Evolutionary conservation across 257 asterid genomes (phyloP).

Genomic region (Solanum ossicruentum): DNA sequence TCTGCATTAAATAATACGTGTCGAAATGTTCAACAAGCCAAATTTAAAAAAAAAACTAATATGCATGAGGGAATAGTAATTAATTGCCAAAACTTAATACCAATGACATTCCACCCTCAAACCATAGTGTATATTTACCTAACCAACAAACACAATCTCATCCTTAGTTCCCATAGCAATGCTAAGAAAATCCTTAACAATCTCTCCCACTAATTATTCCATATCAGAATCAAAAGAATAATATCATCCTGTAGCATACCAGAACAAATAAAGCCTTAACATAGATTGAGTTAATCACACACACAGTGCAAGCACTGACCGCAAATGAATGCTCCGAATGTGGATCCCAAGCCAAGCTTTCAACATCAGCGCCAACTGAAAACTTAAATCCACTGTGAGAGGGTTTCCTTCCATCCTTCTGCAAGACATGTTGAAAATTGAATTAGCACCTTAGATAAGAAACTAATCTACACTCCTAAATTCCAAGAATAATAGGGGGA

Average conservation of each 20-base stretch:
- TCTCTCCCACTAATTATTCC: not conserved
- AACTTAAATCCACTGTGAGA: conserved; percentile 52
- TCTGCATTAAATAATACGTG: not conserved
- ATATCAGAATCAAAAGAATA: not conserved
- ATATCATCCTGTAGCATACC: not conserved
- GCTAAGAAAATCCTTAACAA: not conserved
- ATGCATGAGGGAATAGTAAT: not conserved
- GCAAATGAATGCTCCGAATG: conserved; percentile 76
- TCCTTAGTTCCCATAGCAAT: not conserved
- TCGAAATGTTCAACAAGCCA: not conserved
- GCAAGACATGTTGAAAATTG: conserved; percentile 8
- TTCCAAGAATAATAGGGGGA: not conserved
- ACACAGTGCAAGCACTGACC: conserved; percentile 39
- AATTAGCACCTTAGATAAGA: not conserved
- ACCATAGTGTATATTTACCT: not conserved
- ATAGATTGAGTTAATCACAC: conserved; percentile 1
- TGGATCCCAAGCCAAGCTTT: conserved; percentile 92
- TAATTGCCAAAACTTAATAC: not conserved
- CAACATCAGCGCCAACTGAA: conserved; percentile 66
- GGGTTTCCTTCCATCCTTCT: conserved; percentile 59
- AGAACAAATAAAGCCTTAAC: not conserved
- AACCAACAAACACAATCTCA: not conserved
- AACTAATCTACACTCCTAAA: not conserved
- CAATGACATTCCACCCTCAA: not conserved
- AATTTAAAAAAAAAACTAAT: not conserved